Conservation (phyloP, 2,329 filamentous ascomycete genomes). For the Dactylella cylindrospora region DNA sequence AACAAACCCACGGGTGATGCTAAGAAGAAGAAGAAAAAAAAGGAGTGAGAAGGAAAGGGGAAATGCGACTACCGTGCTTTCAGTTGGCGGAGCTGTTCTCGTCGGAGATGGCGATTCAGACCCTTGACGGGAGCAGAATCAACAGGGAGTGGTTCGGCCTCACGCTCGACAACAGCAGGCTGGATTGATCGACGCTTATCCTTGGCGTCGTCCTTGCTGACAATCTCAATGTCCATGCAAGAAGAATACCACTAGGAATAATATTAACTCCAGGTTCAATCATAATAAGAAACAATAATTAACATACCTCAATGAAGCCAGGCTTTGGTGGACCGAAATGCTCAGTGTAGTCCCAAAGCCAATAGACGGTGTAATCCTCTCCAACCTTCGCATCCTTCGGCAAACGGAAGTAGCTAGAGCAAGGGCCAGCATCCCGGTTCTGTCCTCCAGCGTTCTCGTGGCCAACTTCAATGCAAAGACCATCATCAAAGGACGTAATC, state of each 20-base stretch:
- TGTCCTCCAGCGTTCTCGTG: constrained; percentile 62
- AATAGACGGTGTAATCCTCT: constrained; percentile 78
- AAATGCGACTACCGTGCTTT: not conserved
- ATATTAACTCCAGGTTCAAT: constrained; percentile 1
- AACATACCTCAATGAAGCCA: constrained; percentile 36
- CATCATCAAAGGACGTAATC: constrained; percentile 78
- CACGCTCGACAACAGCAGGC: constrained; percentile 6
- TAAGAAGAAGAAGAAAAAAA: constrained; percentile 3
- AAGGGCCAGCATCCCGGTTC: constrained; percentile 60
- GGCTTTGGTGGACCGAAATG: constrained; percentile 45
- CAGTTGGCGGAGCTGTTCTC: constrained; percentile 21
- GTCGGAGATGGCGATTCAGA: constrained; percentile 26
- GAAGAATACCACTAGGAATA: constrained; percentile 47
- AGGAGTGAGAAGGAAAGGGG: not conserved
- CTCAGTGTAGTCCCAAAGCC: constrained; percentile 78
- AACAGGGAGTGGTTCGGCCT: not conserved
- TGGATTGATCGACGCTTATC: not conserved
- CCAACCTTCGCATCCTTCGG: constrained; percentile 66
- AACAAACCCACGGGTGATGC: not conserved
- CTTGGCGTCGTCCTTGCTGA: constrained; percentile 4
- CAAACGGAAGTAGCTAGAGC: constrained; percentile 77
- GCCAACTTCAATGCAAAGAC: constrained; percentile 73
- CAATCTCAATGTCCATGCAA: constrained; percentile 47
- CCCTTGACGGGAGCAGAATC: constrained; percentile 9
- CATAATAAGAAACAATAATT: not conserved